Evolutionary conservation across 495 filamentous ascomycete species (phyloP).

Genomic region (Tuber borchii): DNA sequence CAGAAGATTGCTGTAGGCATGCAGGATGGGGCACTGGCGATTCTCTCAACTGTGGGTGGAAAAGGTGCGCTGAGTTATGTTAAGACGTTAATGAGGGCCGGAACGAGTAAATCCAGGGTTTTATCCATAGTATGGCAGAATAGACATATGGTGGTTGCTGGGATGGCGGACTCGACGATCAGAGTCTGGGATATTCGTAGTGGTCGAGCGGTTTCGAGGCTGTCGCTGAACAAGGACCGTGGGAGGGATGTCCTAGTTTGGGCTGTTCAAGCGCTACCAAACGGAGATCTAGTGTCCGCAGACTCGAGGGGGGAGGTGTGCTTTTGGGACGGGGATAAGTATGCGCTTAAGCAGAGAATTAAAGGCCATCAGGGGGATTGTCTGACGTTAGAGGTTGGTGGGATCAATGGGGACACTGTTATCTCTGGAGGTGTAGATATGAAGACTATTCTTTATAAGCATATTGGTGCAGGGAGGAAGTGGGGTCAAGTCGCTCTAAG

Average conservation of each 20-base stretch:
- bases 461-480: conserved; percentile 48
- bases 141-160: conserved; percentile 72
- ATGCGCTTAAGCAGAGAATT: conserved; percentile 75
- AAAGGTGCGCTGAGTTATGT: conserved; percentile 34
- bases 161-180: conserved; percentile 87
- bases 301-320: conserved; percentile 88
- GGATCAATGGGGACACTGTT: conserved; percentile 70
- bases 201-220: conserved; percentile 63
- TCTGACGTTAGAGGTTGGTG: conserved; percentile 69
- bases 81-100: conserved; percentile 55
- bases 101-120: conserved; percentile 74
- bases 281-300: conserved; percentile 86
- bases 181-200: conserved; percentile 80
- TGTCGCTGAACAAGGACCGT: conserved; percentile 76
- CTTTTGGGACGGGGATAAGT: conserved; percentile 89
- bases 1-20: conserved; percentile 85
- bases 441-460: conserved; percentile 70
- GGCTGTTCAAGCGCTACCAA: conserved; percentile 77
- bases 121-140: conserved; percentile 86
- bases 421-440: conserved; percentile 88
- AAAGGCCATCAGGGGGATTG: conserved; percentile 84
- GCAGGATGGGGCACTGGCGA: conserved; percentile 79
- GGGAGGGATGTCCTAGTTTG: conserved; percentile 86
- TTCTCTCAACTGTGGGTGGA: conserved; percentile 63
- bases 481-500: conserved; percentile 82